These are phyloP conservation scores for Komagataella phaffii DNA, from an alignment of 805 yeast genomes.

Conservation along the genomic window DNA sequence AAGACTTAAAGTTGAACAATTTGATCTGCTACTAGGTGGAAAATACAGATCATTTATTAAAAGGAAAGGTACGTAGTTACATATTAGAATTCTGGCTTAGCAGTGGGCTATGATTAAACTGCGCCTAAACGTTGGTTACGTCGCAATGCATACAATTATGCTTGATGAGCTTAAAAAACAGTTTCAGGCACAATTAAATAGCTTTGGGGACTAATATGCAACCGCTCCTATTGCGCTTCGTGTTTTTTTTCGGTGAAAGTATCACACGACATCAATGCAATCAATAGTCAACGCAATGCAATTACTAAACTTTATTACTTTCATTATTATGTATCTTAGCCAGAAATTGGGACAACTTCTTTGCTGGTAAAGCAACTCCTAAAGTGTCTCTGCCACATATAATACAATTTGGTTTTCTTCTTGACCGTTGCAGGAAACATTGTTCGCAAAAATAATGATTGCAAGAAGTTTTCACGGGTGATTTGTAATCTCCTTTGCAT, in stretches of 20 bases:
- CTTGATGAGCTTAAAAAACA: no score
- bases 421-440: slow-evolving; percentile 40
- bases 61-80: background rate
- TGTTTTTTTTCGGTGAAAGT: background rate
- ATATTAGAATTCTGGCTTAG: background rate
- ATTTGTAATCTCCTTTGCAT: slow-evolving; percentile 39
- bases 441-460: slow-evolving; percentile 49
- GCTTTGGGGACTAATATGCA: background rate
- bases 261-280: background rate
- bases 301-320: no score
- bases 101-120: background rate
- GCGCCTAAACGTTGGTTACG: background rate
- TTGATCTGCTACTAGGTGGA: background rate
- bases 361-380: slow-evolving; percentile 45
- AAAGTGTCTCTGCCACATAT: slow-evolving; percentile 49
- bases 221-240: background rate
- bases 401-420: slow-evolving; percentile 31
- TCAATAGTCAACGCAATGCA: background rate
- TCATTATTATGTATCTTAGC: background rate
- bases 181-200: background rate
- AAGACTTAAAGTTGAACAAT: no score
- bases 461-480: slow-evolving; percentile 48
- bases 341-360: slow-evolving; percentile 11
- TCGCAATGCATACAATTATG: background rate
- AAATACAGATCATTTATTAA: background rate